Evolutionary conservation across 345 rosid species (phyloP), one percentile per base, ranked within the genome.

Genomic region (Tarenaya hassleriana): DNA sequence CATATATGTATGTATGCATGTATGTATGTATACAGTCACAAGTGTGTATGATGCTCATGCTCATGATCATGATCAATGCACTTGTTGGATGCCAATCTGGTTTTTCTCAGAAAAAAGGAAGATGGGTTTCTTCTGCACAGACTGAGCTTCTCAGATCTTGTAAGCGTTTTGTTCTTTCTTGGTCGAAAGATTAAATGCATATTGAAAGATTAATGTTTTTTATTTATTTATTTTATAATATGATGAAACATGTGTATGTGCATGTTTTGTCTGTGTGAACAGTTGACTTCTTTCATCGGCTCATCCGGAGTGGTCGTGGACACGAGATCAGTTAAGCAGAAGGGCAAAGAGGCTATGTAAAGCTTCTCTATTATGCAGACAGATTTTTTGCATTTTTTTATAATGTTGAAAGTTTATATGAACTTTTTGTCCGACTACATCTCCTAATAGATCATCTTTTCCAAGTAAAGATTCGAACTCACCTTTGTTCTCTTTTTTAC

Each of bases 111-210:
- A 38, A 77, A 69, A 58, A 60, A 61, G 61, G 75, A 39, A 14
- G 71, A 77, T 69, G 86, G 95, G 34, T 77, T 84, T 69, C 90
- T 87, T 69, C 85, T 87, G 29, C 94, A 84, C 50, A 73, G 81
- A 76, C 78, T 88, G 53, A 57, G 64, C 67, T 56, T 72, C 20
- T 65, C 71, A 16, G 83, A 78, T 59, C 75, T 88, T 65, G 96
- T 80, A 70, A 54, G 92, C 68, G 59, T 18, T 54, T 56, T 8
- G 12, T 48, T 24, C 29, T 20, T 24, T 39, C 31, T 13, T 7
- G 33, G 16, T 29, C 50, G 16, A 33, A 16, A 29, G 16, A 24
- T 4, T 10, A 12, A 48, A 14, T 47, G 32, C 38, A 47, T 15
- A 57, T 21, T 41, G 8, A 34, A 52, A 32, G 47, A 59, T 41